Evolutionary conservation across 371 early-diverging fungal genomes (phyloP), one percentile per base, ranked within the genome.

Genomic region (Rhizomucor miehei): DNA sequence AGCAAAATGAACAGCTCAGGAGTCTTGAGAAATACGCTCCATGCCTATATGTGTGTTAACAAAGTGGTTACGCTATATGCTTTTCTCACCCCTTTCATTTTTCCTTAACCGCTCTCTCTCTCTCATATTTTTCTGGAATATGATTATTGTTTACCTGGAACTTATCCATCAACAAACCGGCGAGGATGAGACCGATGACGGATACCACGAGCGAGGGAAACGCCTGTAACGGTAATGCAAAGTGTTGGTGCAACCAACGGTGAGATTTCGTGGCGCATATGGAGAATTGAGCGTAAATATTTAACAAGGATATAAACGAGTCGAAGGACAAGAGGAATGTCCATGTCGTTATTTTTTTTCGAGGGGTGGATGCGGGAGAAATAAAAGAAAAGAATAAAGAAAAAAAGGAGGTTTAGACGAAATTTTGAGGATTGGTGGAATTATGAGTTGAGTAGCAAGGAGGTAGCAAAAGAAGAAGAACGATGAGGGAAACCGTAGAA

Each of bases 1-100:
- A 91, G 81, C 63, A 93, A 72, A 54, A 93, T 88, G 66, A 90
- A 89, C 1, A 93, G 73, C 53, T 90, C 89, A 1, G 89, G 78
- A 10, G 87, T 75, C 12, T 79, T 68, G 17, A 75, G 62, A 65
- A 91, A 93, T 14, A 85, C 84, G 36, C 66, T 63, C 86, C 85
- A 88, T 52, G 77, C 72, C 84, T 88, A 66, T 49, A 8, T 14
- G 17, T 43, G 29, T 14, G 17, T 43, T 54, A n/a, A 24, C 19
- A 16, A 44, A 38, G 13, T 41, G 13, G 5, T 29, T 29, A 29
- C 29, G 29, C 29, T n/a, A 29, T 29, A 5, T 29, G 29, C 29
- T 29, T 29, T n/a, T 29, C 8, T 8, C 29, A 5, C 29, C 29
- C 8, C 3, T 29, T 8, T 29, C 29, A 5, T 8, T 29, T 29